Evolutionary conservation across 225 moss, liverwort and hornwort species (phyloP).

Genomic region (Neckera pumila): DNA sequence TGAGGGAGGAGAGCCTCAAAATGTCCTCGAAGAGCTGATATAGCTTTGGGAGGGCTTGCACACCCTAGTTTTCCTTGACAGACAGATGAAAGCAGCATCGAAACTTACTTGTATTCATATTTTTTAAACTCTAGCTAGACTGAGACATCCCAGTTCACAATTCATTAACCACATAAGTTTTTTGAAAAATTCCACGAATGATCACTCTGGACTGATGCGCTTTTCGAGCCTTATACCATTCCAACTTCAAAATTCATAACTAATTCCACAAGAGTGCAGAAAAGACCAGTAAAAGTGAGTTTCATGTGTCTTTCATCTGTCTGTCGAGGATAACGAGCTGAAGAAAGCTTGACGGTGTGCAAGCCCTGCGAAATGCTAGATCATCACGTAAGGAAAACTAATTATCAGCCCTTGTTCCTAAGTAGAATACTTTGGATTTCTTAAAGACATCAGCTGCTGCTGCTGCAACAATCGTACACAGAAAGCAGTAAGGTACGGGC

Average conservation of each 20-base stretch:
- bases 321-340: too few species aligned
- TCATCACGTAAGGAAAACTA: too few species aligned
- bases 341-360: too few species aligned
- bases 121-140: not conserved
- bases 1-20: not conserved
- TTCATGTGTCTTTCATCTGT: too few species aligned
- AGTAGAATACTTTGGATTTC: not conserved
- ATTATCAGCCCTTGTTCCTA: too few species aligned
- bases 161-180: not conserved
- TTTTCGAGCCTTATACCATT: too few species aligned
- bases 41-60: not conserved
- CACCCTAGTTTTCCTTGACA: not conserved
- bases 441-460: not conserved
- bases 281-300: too few species aligned
- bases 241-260: too few species aligned
- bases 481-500: not conserved
- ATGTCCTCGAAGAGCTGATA: not conserved
- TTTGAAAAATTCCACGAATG: not conserved
- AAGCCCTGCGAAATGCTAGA: too few species aligned
- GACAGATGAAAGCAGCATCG: not conserved
- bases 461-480: not conserved
- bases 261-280: too few species aligned
- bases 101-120: not conserved
- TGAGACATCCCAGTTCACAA: not conserved
- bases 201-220: not conserved